Base-by-base conservation (phyloP, 768 basidiomycete genomes). In the Mycena leptocephala region DNA sequence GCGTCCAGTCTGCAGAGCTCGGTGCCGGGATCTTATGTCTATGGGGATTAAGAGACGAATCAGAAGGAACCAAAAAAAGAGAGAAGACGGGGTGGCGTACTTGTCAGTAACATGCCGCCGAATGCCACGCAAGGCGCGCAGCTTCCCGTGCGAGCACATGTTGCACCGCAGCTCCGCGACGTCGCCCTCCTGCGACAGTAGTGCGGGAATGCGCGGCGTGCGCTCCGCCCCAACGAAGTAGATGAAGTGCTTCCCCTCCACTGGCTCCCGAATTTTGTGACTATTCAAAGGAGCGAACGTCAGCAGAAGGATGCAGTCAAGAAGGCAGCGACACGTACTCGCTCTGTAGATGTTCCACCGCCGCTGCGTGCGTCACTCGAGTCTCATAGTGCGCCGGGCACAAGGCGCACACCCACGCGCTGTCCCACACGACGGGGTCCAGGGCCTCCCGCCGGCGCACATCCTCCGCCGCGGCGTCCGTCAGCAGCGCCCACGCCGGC, bases 351-450 rank as follows among this genome's bases (percentile, higher is more conserved):
- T 79, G 78, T n/a, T 51, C 43, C 16, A 76, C 55, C n/a, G 58
- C 79, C 39, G 26, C 30, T 9, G 20, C 14, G 6, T 76, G 73
- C 24, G 61, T 43, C 26, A 70, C 70, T 9, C 72, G 75, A 16
- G 37, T 53, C 11, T 76, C 70, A 26, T 78, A 80, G 66, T 81
- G 81, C 8, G 28, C 59, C 26, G 79, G 41, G 53, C 77, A 81
- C 30, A 78, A 41, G 18, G 72, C 66, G 61, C 78, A 80, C 14
- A 58, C 48, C 80, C 80, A 80, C 24, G 76, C 61, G 6, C 8
- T 7, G 51, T 66, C 72, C 5, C 13, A 10, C 37, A 70, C 46
- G 70, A 74, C 68, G 14, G 75, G 72, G 68, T 76, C 76, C 24
- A 61, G 58, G 5, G 3, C 9, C 61, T 80, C 77, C 26, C 73